Percentiles rank a stretch among this genome's conserved stretches.
These are phyloP conservation scores for Cerioporus squamosus DNA, from an alignment of 1,284 basidiomycete genomes.

Conservation along the genomic window DNA sequence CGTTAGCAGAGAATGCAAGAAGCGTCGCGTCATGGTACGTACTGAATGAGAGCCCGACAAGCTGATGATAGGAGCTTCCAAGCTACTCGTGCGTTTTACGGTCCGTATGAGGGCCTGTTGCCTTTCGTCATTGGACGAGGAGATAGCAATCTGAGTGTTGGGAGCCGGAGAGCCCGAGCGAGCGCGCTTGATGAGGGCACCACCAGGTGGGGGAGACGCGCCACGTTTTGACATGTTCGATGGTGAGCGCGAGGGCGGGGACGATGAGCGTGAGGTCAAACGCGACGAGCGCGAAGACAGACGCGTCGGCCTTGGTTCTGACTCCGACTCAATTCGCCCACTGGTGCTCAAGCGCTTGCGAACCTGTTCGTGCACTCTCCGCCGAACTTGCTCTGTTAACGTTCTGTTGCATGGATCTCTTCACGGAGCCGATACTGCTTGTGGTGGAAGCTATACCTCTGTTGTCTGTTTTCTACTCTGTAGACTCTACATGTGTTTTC, in stretches of 20 bases:
- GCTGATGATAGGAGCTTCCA: conserved; percentile 83
- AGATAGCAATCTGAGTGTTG: conserved; percentile 72
- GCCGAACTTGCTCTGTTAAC: no score
- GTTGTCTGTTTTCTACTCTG: no score
- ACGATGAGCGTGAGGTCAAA: conserved; percentile 6
- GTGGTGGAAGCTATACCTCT: no score
- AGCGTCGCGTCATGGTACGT: conserved; percentile 21
- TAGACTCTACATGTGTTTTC: no score
- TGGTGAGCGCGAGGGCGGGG: neutral
- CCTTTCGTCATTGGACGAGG: conserved; percentile 69
- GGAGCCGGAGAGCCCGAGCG: conserved; percentile 59
- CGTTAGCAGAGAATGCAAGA: neutral
- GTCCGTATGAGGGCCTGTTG: conserved; percentile 76
- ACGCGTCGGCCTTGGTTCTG: neutral
- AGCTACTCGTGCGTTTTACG: conserved; percentile 77
- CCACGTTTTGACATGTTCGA: conserved; percentile 68
- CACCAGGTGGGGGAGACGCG: conserved; percentile 57
- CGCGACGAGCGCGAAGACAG: neutral
- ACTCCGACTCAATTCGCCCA: neutral
- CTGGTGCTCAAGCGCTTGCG: neutral
- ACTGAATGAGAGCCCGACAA: conserved; percentile 78
- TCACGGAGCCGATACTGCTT: no score
- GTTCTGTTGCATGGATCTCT: no score
- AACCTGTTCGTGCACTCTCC: neutral
- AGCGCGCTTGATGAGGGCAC: conserved; percentile 67